Base-by-base conservation (phyloP, 176 grass and related monocot species). In the Eremochloa ophiuroides region DNA sequence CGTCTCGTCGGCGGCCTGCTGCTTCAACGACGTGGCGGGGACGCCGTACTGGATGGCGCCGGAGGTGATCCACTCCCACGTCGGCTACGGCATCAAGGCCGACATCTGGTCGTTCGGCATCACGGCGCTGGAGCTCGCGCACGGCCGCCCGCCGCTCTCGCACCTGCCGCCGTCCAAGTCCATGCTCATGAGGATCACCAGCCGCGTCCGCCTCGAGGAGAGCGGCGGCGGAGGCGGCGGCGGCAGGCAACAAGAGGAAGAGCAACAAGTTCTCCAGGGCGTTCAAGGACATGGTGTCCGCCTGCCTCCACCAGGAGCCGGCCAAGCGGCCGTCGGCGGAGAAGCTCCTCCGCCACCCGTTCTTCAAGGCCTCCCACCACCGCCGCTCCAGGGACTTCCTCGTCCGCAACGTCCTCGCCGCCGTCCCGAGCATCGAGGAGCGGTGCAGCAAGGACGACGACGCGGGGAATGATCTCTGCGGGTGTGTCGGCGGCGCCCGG, bases 31-130 rank as follows among this genome's bases (percentile, higher is more conserved):
- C 61, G 86, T 97, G 79, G 91, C 91, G 1, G 94, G 94, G 13
- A 97, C 94, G 76, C 91, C 94, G 16, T 97, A 97, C 68, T 97
- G 94, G 94, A 97, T 97, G 94, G 94, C 94, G 6, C 94, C 94
- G 15, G 94, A 97, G 87, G 91, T 97, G 13, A 92, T 97, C 76
- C 94, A 97, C 89, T 97, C 94, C 18, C 94, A 94, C 75, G 76
- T 90, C 28, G 94, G 94, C 7, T 97, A 97, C 75, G 91, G 94
- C 22, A 85, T 97, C 29, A 97, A 97, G 85, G 94, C 94, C 4
- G 94, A 97, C 87, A 97, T 97, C 74, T 97, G 94, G 94, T 97
- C 91, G 7, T 97, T 94, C 71, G 94, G 94, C 55, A 94, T 97
- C 82, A 97, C 94, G 13, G 94, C 94, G 14, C 91, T 97, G 1